Evolutionary conservation across 768 basidiomycete species (phyloP).

Genomic region (Sarcodon sp.): DNA sequence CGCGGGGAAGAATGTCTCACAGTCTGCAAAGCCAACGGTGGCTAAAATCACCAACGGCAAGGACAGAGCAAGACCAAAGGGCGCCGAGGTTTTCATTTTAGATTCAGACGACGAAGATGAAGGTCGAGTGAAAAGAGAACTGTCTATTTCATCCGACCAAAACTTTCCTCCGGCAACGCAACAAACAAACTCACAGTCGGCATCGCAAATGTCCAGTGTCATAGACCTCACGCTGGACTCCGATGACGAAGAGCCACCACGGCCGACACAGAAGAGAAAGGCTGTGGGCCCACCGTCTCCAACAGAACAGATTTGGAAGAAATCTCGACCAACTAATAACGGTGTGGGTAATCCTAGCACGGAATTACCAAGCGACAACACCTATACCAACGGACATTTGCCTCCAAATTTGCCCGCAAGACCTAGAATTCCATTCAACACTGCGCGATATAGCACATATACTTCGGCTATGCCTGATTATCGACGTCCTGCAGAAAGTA

Average conservation of each 20-base stretch:
- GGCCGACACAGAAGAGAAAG: slow-evolving; percentile 42
- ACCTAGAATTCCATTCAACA: too few species aligned
- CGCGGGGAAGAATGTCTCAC: slow-evolving; percentile 6
- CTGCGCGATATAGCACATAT: too few species aligned
- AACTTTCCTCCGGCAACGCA: slow-evolving; percentile 4
- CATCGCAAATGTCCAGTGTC: slow-evolving; percentile 27
- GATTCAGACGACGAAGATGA: slow-evolving; percentile 69
- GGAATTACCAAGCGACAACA: too few species aligned
- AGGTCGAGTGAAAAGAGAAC: slow-evolving; percentile 59
- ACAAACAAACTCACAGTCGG: slow-evolving; percentile 14
- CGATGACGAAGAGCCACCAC: slow-evolving; percentile 46
- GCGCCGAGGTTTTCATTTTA: slow-evolving; percentile 48
- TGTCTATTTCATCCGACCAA: slow-evolving; percentile 46
- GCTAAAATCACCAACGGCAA: slow-evolving; percentile 17
- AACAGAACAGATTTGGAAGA: slow-evolving; percentile 68
- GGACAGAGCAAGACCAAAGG: slow-evolving; percentile 31
- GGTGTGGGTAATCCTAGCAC: too few species aligned
- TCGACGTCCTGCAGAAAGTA: too few species aligned
- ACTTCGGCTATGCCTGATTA: too few species aligned
- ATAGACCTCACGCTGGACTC: slow-evolving; percentile 81
- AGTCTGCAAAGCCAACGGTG: slow-evolving; percentile 9
- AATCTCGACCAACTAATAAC: slow-evolving; percentile 22
- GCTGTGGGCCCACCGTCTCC: slow-evolving; percentile 37
- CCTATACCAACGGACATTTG: too few species aligned
- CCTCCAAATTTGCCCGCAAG: too few species aligned